Conservation (phyloP, 2,329 filamentous ascomycete genomes). For the Fonsecaea nubica region DNA sequence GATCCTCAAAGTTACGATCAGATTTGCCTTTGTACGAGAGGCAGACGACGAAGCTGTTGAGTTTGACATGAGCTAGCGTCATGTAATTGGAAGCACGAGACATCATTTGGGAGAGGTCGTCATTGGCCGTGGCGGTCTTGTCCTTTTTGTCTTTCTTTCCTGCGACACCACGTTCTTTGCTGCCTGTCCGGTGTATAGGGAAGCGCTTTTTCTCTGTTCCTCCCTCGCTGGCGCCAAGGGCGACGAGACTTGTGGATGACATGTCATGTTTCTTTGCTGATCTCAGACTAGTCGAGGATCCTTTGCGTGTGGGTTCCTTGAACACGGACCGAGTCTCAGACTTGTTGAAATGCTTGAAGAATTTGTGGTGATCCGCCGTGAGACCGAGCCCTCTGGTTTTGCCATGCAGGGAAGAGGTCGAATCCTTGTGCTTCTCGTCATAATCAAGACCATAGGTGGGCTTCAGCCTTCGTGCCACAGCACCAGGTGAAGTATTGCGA, state of each 20-base stretch:
- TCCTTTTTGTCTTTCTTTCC: conserved; percentile 50
- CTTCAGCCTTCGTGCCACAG: conserved; percentile 79
- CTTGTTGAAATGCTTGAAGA: conserved; percentile 38
- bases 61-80: conserved; percentile 94
- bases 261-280: conserved; percentile 47
- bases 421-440: conserved; percentile 20
- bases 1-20: conserved; percentile 92
- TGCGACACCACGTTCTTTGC: conserved; percentile 40
- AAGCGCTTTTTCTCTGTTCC: conserved; percentile 54
- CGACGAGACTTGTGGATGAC: conserved; percentile 35
- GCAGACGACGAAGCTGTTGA: conserved; percentile 93
- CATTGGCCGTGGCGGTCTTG: conserved; percentile 68
- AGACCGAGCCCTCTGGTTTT: conserved; percentile 37
- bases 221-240: conserved; percentile 24
- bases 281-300: conserved; percentile 42
- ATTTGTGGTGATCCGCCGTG: conserved; percentile 35
- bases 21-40: conserved; percentile 96
- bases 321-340: conserved; percentile 29
- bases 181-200: conserved; percentile 50
- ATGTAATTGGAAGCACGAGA: conserved; percentile 93
- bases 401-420: conserved; percentile 11
- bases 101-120: conserved; percentile 97
- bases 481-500: conserved; percentile 70
- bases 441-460: conserved; percentile 67
- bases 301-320: conserved; percentile 37